phyloP scores from a whole-genome alignment of 306 rosid species.

The Vigna mungo region DNA sequence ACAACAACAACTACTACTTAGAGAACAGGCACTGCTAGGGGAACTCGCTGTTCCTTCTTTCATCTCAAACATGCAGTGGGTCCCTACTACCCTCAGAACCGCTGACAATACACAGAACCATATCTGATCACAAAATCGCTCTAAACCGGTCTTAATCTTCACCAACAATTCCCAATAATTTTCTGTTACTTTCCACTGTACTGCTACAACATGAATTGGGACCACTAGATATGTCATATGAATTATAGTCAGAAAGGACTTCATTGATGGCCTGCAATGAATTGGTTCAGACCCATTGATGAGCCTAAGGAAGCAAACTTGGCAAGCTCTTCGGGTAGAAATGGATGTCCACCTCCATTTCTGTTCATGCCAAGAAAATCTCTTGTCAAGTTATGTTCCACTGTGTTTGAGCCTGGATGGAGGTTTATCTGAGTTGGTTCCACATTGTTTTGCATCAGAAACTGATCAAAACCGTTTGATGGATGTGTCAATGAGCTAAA shows the following conservation, averaged over 20 bases:
- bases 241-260: constrained; percentile 16
- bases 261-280: constrained; percentile 61
- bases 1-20: constrained; percentile 39
- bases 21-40: constrained; percentile 52
- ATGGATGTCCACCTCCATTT: constrained; percentile 42
- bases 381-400: constrained; percentile 60
- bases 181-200: constrained; percentile 1
- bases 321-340: constrained; percentile 64
- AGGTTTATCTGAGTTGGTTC: constrained; percentile 39
- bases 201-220: constrained; percentile 13
- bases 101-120: constrained; percentile 15
- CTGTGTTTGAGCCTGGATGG: constrained; percentile 30
- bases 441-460: constrained; percentile 45
- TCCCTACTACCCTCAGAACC: constrained; percentile 30
- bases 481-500: constrained; percentile 43
- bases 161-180: constrained; percentile 2
- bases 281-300: constrained; percentile 71
- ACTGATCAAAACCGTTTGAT: constrained; percentile 53
- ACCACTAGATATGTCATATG: not conserved
- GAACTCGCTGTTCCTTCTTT: constrained; percentile 48
- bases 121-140: not conserved
- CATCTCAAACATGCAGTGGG: constrained; percentile 61
- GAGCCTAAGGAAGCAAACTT: constrained; percentile 65
- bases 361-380: constrained; percentile 80
- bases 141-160: not conserved